These are phyloP conservation scores for Arthrobotrys sinensis DNA, from an alignment of 2,329 filamentous ascomycete genomes.

Conservation along the genomic window DNA sequence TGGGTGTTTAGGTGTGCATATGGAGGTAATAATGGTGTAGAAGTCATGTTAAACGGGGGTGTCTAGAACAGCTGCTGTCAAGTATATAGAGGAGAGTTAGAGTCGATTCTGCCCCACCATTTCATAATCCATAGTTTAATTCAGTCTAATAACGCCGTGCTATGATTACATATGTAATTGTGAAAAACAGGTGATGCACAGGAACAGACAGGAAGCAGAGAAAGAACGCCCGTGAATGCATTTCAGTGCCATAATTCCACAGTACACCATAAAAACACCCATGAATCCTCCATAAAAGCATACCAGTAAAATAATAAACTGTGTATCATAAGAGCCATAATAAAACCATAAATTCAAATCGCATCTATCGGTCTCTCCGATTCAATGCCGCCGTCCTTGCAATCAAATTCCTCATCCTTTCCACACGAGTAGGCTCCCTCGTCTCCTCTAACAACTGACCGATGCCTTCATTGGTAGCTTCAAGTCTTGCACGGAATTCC, in stretches of 20 bases:
- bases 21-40: not conserved
- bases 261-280: not conserved
- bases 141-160: constrained; percentile 1
- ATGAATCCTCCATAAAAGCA: not conserved
- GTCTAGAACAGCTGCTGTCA: not conserved
- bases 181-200: not conserved
- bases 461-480: not conserved
- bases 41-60: not conserved
- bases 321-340: not conserved
- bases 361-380: not conserved
- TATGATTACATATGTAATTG: not conserved
- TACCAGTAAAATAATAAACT: not conserved
- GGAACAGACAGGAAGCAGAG: not conserved
- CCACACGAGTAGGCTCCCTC: not conserved
- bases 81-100: not conserved
- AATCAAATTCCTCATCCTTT: not conserved
- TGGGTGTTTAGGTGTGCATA: not conserved
- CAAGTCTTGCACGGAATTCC: not conserved
- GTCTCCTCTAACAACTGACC: not conserved
- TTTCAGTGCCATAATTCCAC: not conserved
- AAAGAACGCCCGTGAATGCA: constrained; percentile 24
- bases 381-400: not conserved
- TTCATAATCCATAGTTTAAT: not conserved
- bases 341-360: not conserved
- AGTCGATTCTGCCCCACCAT: not conserved